These are phyloP conservation scores for Vanderwaltozyma polyspora DNA, from an alignment of 805 yeast genomes.

Conservation along the genomic window DNA sequence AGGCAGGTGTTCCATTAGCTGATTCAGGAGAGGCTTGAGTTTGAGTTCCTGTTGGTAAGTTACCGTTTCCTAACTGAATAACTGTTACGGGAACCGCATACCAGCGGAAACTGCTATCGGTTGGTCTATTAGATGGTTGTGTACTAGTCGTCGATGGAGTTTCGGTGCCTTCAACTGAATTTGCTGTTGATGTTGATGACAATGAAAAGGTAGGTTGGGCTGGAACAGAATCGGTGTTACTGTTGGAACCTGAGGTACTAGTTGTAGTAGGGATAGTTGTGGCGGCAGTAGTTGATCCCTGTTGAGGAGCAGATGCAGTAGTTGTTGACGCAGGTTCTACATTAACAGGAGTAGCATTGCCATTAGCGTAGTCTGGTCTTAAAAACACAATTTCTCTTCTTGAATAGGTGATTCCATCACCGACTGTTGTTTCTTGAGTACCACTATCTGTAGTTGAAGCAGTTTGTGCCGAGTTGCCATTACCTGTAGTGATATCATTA, in stretches of 20 bases:
- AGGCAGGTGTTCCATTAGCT: too few relatives aligned
- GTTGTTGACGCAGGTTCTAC: too few relatives aligned
- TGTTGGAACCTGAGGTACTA: not conserved
- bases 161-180: too few relatives aligned
- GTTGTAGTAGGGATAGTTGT: not conserved
- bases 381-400: slow-evolving; percentile 12
- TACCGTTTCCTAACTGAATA: slow-evolving; percentile 2
- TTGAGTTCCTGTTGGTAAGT: not conserved
- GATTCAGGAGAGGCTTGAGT: not conserved
- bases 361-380: slow-evolving; percentile 9
- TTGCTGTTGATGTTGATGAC: too few relatives aligned
- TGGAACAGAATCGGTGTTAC: slow-evolving; percentile 4
- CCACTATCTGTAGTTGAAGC: not conserved
- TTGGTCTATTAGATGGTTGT: slow-evolving; percentile 2
- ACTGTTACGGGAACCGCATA: slow-evolving; percentile 11
- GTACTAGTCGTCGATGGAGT: too few relatives aligned
- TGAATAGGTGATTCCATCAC: slow-evolving; percentile 8
- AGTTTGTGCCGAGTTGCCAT: too few relatives aligned
- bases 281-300: too few relatives aligned
- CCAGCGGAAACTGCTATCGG: slow-evolving; percentile 9
- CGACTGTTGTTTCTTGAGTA: not conserved
- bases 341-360: too few relatives aligned
- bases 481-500: too few relatives aligned
- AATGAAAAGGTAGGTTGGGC: too few relatives aligned
- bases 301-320: too few relatives aligned